Base-by-base conservation (phyloP, 2,329 filamentous ascomycete species). In the Talaromyces sp. region DNA sequence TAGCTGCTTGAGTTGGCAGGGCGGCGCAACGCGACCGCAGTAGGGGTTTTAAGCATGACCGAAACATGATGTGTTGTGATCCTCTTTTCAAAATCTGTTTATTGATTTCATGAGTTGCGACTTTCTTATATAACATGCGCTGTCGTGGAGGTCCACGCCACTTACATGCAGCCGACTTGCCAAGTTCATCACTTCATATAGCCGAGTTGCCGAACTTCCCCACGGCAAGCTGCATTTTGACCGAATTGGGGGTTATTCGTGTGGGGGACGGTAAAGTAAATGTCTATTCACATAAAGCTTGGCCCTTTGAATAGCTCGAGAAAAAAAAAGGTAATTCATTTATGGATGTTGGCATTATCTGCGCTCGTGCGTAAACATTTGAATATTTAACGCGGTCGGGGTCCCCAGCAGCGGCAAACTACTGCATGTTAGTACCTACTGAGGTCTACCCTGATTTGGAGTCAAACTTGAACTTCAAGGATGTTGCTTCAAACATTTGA, bases 111-210 rank as follows among this genome's bases (percentile, higher is more conserved):
- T 4, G 10, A 6, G 11, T 19, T 16, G 10, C 36, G 10, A 6
- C 35, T 39, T 39, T 11, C 17, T 39, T 17, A 39, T 16, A 35
- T 35, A 35, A 16, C 32, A 13, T 35, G 32, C 24, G 24, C 24
- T 27, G 24, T 27, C 5, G 24, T 27, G 4, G 6, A 13, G 17
- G 19, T 30, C 16, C 43, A 46, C 30, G 37, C 27, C 19, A 17
- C n/a, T 10, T 14, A 3, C 54, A 55, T 54, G 50, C 46, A 60
- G 47, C 57, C 58, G 57, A 61, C 36, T 60, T 43, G 51, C 20
- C 16, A 46, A 51, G 68, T 65, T 36, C 6, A n/a, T 14, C 33
- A 7, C 13, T 14, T 36, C 22, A 57, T 52, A 52, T 52, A 60
- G 45, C 57, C 58, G 58, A 61, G 30, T 58, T 51, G 54, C 40